Evolutionary conservation across 768 basidiomycete species (phyloP), one percentile per base, ranked within the genome.

Genomic region (Mycena sanguinolenta): DNA sequence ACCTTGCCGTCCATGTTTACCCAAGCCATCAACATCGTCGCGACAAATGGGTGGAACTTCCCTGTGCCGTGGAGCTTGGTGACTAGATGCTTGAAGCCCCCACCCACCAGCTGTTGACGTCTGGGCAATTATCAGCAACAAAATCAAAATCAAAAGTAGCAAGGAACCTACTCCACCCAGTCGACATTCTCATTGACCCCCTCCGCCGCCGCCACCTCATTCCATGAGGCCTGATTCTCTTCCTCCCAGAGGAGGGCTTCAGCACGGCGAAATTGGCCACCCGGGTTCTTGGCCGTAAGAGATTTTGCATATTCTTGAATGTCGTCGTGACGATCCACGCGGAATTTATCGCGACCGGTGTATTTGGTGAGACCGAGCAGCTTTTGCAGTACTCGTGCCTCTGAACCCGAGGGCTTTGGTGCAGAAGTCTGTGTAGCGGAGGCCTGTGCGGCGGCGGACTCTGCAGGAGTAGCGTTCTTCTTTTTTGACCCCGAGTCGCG

Each of bases 291-390:
- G n/a, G 60, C 67, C 5, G 49, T 7, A 7, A 69, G n/a, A 10
- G 53, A 30, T 23, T 69, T 32, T 19, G 59, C 39, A 36, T 49
- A 50, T 19, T 28, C 44, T 7, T 38, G 8, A n/a, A 69, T 69
- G 14, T 34, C 60, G 30, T 55, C 42, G 39, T 61, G 49, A n/a
- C 32, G 28, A 23, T 68, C 60, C 6, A 39, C 42, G 6, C 52
- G 53, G 21, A 61, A 62, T 49, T 62, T 61, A 34, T 68, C 67
- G 53, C 53, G 67, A 19, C 67, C 67, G 21, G 50, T 68, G 32
- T 53, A 61, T 3, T 25, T 30, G 46, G 28, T 34, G 32, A 68
- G 50, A 4, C 60, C 30, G 3, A 54, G 25, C 27, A 68, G 38
- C 44, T 68, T 60, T 27, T 60, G 25, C 54, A 52, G 4, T 3